A percentile compares a stretch with the other conserved stretches of the same genome.
Conservation (phyloP, 2,329 filamentous ascomycete genomes). For the Hortaea sp. region DNA sequence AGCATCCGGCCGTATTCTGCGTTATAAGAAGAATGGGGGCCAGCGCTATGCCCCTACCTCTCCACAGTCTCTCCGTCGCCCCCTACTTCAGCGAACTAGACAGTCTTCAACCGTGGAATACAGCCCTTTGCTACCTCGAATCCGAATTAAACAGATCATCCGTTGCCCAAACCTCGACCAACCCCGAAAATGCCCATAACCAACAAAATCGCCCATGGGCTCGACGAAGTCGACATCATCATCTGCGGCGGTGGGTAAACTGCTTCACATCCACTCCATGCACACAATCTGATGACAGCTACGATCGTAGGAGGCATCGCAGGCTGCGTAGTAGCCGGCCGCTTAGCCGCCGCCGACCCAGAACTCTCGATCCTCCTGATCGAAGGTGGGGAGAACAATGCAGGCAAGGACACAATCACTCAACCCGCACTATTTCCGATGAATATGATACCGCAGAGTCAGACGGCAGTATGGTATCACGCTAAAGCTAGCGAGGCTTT, state of each 20-base stretch:
- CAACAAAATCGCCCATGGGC: constrained; percentile 2
- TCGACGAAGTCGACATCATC: constrained; percentile 2
- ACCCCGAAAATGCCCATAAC: constrained; percentile 6
- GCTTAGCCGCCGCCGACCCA: constrained; percentile 42
- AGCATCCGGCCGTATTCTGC: too few species aligned
- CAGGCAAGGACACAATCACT: constrained; percentile 38
- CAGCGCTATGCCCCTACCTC: too few species aligned
- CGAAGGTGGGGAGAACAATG: constrained; percentile 44
- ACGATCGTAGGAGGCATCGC: constrained; percentile 33
- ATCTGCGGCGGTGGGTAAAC: constrained; percentile 1
- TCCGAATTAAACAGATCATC: too few species aligned
- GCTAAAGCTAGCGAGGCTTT: constrained; percentile 35
- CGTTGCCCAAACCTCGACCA: too few species aligned
- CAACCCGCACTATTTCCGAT: constrained; percentile 40
- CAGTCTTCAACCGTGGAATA: too few species aligned
- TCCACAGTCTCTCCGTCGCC: too few species aligned
- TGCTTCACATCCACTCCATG: background rate
- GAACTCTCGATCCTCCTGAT: constrained; percentile 42
- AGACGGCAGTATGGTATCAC: constrained; percentile 42
- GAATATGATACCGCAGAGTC: constrained; percentile 38
- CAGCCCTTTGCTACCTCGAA: too few species aligned
- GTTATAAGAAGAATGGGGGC: too few species aligned
- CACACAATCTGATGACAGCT: background rate
- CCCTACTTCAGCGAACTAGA: too few species aligned
- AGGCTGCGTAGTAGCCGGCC: constrained; percentile 39